Percentiles rank a stretch among this genome's conserved stretches.
phyloP scores from a whole-genome alignment of 495 filamentous ascomycete species.

The Evernia prunastri region DNA sequence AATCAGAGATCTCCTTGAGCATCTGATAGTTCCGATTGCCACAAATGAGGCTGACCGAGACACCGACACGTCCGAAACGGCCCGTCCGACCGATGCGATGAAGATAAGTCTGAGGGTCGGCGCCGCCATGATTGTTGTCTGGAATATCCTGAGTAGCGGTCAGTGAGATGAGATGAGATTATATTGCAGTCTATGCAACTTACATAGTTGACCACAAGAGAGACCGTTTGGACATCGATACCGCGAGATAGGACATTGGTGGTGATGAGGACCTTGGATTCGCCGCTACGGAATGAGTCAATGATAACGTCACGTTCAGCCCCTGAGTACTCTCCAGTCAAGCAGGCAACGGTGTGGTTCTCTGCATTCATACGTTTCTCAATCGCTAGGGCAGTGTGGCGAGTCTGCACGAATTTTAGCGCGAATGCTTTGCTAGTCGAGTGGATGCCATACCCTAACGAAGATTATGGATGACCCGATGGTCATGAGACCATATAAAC shows the following conservation, averaged over 20 bases:
- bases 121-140: slow-evolving; percentile 38
- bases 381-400: slow-evolving; percentile 73
- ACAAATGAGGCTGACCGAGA: slow-evolving; percentile 85
- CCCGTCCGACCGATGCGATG: slow-evolving; percentile 97
- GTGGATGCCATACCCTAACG: slow-evolving; percentile 58
- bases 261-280: slow-evolving; percentile 94
- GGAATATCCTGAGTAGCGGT: slow-evolving; percentile 48
- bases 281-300: slow-evolving; percentile 76
- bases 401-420: slow-evolving; percentile 48
- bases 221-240: slow-evolving; percentile 94
- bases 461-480: slow-evolving; percentile 98
- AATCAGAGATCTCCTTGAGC: slow-evolving; percentile 66
- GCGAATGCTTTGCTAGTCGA: neutral
- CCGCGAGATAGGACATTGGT: slow-evolving; percentile 96
- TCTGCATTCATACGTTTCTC: slow-evolving; percentile 78
- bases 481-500: slow-evolving; percentile 91
- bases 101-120: slow-evolving; percentile 90
- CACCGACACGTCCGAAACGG: slow-evolving; percentile 94
- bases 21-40: slow-evolving; percentile 69
- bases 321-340: slow-evolving; percentile 83
- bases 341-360: slow-evolving; percentile 81
- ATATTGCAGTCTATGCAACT: slow-evolving; percentile 17
- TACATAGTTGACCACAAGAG: slow-evolving; percentile 94
- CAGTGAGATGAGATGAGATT: neutral
- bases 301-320: slow-evolving; percentile 76